phyloP scores from a whole-genome alignment of 2,329 filamentous ascomycete genomes.

The Aspergillus awamori region DNA sequence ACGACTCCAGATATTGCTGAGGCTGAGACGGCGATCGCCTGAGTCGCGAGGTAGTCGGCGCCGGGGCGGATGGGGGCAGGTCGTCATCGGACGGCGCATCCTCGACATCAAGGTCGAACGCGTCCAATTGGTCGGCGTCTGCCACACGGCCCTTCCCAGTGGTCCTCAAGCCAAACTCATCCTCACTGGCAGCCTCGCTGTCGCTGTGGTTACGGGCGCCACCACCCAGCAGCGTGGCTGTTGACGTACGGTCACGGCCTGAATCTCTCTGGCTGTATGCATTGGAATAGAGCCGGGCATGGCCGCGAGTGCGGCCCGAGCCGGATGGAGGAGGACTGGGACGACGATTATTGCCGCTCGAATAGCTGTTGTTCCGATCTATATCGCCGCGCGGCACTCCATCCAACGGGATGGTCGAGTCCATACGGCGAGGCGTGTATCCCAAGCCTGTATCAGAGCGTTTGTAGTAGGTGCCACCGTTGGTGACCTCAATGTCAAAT shows the following conservation, averaged over 20 bases:
- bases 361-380: conserved; percentile 52
- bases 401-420: conserved; percentile 61
- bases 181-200: conserved; percentile 49
- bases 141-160: conserved; percentile 41
- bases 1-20: conserved; percentile 27
- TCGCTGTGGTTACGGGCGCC: conserved; percentile 45
- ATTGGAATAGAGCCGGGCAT: conserved; percentile 55
- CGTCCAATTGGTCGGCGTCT: conserved; percentile 32
- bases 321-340: conserved; percentile 51
- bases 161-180: conserved; percentile 52
- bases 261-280: conserved; percentile 51
- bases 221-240: conserved; percentile 56
- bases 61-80: conserved; percentile 58
- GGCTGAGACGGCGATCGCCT: conserved; percentile 44
- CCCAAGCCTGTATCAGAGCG: conserved; percentile 76
- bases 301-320: conserved; percentile 39
- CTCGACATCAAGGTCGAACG: conserved; percentile 46
- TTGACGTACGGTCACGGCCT: conserved; percentile 42
- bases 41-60: conserved; percentile 28
- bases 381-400: conserved; percentile 46
- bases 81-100: conserved; percentile 57
- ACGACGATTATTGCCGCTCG: conserved; percentile 59
- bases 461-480: conserved; percentile 75
- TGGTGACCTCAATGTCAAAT: conserved; percentile 87
- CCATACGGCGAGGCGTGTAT: conserved; percentile 67